Base-by-base conservation (phyloP, 345 rosid species). In the Pelargonium nanum region DNA sequence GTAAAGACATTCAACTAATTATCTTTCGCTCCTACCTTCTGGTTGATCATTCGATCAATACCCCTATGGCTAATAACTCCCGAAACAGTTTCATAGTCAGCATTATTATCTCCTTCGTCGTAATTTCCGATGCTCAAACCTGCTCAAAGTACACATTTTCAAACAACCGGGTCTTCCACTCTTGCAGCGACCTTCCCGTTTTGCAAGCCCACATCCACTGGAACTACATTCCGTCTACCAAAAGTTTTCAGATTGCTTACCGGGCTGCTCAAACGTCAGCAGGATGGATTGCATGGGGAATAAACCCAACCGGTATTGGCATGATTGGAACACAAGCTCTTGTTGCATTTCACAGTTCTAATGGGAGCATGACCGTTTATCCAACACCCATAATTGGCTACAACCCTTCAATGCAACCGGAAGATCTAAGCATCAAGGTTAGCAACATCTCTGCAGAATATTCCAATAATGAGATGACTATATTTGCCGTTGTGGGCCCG, bases 301-400 rank as follows among this genome's bases (percentile, higher is more conserved):
- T 84, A 55, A 81, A 84, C 67, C 86, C 89, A 13, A 63, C 20
- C 0, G 65, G 67, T 24, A 6, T 2, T 0, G 53, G 52, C 17
- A 84, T 84, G 89, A 56, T 55, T 3, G 84, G 86, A 4, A 60
- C 84, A n/a, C 86, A 84, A 51, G 84, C 84, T 32, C 62, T 79
- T n/a, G 76, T 81, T 8, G 83, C 84, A 13, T 79, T 71, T 65
- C 70, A n/a, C 24, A 32, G 64, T 8, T 19, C 70, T 6, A 68
- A 74, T 52, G 80, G 83, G 50, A 34, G 70, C 15, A 55, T 77
- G 70, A 25, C 20, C 9, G 62, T 64, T 6, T 81, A 77, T 57
- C 55, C 81, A 1, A 65, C 82, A 7, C 61, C 57, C 15, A 45
- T 84, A 6, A 55, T 66, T 58, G 58, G 58, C 57, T 57, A 40